phyloP scores from a whole-genome alignment of 1,284 basidiomycete species.

The Neonothopanus nambi region DNA sequence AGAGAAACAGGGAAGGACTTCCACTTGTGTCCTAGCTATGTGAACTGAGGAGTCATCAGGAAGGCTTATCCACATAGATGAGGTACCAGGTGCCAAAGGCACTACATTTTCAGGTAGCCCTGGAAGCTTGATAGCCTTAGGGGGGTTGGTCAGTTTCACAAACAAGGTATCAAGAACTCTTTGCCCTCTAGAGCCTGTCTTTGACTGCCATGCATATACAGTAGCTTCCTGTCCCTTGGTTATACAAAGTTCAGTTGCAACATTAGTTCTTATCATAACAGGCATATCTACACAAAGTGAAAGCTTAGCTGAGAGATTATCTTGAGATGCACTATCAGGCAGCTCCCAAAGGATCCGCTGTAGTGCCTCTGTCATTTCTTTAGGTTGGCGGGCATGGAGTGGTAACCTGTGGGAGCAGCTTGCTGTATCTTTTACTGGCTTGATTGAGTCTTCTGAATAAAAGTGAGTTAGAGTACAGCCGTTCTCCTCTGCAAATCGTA shows the following conservation, averaged over 20 bases:
- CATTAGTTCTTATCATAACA: conserved; percentile 37
- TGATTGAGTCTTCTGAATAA: conserved; percentile 15
- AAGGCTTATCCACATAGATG: conserved; percentile 22
- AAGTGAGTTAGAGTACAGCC: conserved; percentile 17
- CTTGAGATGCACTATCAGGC: conserved; percentile 18
- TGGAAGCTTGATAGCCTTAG: conserved; percentile 27
- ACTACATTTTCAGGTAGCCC: conserved; percentile 40
- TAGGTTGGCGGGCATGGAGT: background rate
- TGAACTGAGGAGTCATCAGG: conserved; percentile 26
- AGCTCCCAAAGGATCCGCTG: conserved; percentile 32
- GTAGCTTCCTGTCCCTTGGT: conserved; percentile 42
- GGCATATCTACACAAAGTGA: conserved; percentile 39
- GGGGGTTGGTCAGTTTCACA: conserved; percentile 33
- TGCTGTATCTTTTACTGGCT: no score
- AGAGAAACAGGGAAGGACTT: conserved; percentile 38
- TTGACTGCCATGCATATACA: conserved; percentile 34
- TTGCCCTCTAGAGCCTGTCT: background rate
- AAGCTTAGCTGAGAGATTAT: conserved; percentile 30
- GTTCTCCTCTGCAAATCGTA: conserved; percentile 31
- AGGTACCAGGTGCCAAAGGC: conserved; percentile 26
- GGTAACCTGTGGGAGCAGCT: no score
- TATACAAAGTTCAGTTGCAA: conserved; percentile 37
- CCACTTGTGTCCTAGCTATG: conserved; percentile 32
- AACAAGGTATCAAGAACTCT: background rate
- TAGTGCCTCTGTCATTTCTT: background rate